Conservation (phyloP, 139 green algal genomes). For the Chlamydomonas sp. region DNA sequence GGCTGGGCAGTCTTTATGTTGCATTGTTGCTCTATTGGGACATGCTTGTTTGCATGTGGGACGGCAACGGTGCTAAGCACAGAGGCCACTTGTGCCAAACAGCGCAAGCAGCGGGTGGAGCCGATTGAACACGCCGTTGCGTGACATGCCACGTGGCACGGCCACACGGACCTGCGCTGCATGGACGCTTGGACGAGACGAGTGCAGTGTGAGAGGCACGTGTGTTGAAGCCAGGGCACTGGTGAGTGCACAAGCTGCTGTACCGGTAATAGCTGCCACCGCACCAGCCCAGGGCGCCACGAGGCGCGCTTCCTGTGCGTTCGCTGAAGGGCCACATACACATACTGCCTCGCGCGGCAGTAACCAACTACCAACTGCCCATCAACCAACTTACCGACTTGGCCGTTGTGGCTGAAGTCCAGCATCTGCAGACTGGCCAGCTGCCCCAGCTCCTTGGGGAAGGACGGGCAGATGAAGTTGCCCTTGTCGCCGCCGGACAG, state of each 20-base stretch:
- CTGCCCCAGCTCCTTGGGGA: constrained; percentile 14
- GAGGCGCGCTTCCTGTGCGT: not conserved
- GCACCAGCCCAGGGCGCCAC: not conserved
- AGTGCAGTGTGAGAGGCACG: not conserved
- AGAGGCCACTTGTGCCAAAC: not conserved
- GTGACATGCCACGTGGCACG: not conserved
- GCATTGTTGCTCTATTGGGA: too few species aligned
- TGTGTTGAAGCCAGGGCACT: too few species aligned
- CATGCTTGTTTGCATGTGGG: not conserved
- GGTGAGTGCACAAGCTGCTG: too few species aligned
- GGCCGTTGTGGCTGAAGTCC: constrained; percentile 29
- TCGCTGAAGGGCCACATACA: not conserved
- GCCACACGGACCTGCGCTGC: not conserved
- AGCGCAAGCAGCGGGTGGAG: not conserved
- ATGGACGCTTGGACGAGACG: not conserved
- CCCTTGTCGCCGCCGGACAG: constrained; percentile 16
- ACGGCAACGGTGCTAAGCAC: not conserved
- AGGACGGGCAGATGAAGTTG: constrained; percentile 39
- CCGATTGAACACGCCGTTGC: not conserved
- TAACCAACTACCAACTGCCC: not conserved
- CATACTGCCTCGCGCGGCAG: not conserved
- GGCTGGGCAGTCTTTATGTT: not conserved
- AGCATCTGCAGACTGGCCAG: not conserved
- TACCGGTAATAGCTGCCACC: not conserved
- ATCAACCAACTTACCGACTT: constrained; percentile 12